phyloP scores from a whole-genome alignment of 306 rosid genomes.

The Casuarina equisetifolia region DNA sequence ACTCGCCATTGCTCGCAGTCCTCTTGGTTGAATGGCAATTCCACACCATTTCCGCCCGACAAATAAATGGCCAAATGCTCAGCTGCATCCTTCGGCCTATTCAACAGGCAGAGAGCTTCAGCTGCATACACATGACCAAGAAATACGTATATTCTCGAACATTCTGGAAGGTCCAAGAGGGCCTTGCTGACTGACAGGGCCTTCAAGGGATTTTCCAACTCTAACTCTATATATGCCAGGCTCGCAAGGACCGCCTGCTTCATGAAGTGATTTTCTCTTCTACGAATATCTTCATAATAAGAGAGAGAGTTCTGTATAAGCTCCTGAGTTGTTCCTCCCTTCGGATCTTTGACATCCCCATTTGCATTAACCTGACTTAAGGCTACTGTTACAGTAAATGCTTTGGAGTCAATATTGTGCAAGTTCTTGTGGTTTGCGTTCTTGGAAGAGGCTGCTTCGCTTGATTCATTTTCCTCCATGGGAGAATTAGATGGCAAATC shows the following conservation, averaged over 20 bases:
- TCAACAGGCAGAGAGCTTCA: constrained; percentile 92
- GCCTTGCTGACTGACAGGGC: constrained; percentile 64
- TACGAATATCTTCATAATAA: constrained; percentile 60
- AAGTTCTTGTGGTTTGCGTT: constrained; percentile 58
- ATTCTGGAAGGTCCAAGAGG: constrained; percentile 78
- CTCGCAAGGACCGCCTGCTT: constrained; percentile 90
- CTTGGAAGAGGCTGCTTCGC: constrained; percentile 59
- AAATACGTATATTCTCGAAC: constrained; percentile 79
- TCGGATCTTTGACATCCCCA: constrained; percentile 87
- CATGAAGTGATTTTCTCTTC: constrained; percentile 65
- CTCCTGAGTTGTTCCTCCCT: constrained; percentile 76
- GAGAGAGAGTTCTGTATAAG: constrained; percentile 82
- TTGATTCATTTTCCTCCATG: constrained; percentile 61
- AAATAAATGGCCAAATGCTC: constrained; percentile 68
- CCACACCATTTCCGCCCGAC: constrained; percentile 57
- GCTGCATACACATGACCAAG: constrained; percentile 86
- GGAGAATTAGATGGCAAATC: constrained; percentile 63
- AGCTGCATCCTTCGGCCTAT: constrained; percentile 84
- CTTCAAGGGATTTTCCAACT: constrained; percentile 78
- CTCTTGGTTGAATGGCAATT: constrained; percentile 77
- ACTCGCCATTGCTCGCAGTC: constrained; percentile 68
- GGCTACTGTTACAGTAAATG: constrained; percentile 50
- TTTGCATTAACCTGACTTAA: constrained; percentile 64
- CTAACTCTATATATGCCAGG: constrained; percentile 89
- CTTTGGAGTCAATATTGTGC: constrained; percentile 61